Conservation (phyloP, 1,139 yeast genomes). For the Protomyces arabidopsidicola region DNA sequence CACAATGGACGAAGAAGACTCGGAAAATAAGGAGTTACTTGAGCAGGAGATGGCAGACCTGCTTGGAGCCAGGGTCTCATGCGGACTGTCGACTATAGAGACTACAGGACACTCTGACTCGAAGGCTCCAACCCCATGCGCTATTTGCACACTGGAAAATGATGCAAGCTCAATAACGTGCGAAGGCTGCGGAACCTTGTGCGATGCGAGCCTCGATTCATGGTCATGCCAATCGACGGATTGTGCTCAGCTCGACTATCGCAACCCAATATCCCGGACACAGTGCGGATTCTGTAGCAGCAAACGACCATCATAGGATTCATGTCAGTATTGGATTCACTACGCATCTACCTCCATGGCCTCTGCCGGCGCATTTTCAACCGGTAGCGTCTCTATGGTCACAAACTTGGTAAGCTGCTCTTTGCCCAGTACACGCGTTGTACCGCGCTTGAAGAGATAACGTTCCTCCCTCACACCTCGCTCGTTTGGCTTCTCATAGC, state of each 20-base stretch:
- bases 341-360: constrained; percentile 73
- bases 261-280: constrained; percentile 2
- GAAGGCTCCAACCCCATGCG: not conserved
- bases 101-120: not conserved
- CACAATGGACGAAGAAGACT: constrained; percentile 12
- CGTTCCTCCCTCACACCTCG: constrained; percentile 75
- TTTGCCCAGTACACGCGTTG: constrained; percentile 69
- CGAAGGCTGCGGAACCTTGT: constrained; percentile 14
- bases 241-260: constrained; percentile 4
- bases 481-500: constrained; percentile 84
- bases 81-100: not conserved
- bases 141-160: constrained; percentile 7
- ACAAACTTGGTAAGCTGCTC: constrained; percentile 60
- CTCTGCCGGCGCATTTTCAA: constrained; percentile 40
- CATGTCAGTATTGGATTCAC: not conserved
- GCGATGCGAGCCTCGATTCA: not conserved
- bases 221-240: constrained; percentile 10
- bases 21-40: not conserved
- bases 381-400: constrained; percentile 53
- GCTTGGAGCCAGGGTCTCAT: not conserved
- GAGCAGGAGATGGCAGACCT: constrained; percentile 1
- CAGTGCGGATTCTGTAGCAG: constrained; percentile 15
- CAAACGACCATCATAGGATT: not conserved
- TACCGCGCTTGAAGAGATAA: constrained; percentile 83
- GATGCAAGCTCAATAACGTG: not conserved